phyloP scores from a whole-genome alignment of 352 stramenopile genomes.

The Pseudoperonospora humuli region DNA sequence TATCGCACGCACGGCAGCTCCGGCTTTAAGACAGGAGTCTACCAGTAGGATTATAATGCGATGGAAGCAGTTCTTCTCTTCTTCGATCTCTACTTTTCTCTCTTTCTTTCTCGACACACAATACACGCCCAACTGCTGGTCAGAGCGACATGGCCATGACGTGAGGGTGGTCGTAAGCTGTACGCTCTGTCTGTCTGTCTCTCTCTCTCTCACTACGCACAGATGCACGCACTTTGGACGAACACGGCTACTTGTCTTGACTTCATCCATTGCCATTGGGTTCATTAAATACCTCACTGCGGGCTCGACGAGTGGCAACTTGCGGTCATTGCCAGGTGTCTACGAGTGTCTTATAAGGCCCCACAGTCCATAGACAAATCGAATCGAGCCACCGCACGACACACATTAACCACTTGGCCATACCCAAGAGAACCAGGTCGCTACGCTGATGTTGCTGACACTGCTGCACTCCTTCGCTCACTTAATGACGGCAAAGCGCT shows the following conservation, averaged over 20 bases:
- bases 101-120: constrained; percentile 9
- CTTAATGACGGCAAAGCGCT: constrained; percentile 62
- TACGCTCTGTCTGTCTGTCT: too few species aligned
- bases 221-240: constrained; percentile 10
- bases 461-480: constrained; percentile 10
- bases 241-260: constrained; percentile 26
- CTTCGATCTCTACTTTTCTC: constrained; percentile 17
- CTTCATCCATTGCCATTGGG: constrained; percentile 27
- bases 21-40: constrained; percentile 7
- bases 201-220: constrained; percentile 9
- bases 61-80: constrained; percentile 11
- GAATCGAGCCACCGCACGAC: not conserved
- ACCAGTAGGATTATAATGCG: constrained; percentile 4
- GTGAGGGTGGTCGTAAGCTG: constrained; percentile 5
- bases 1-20: constrained; percentile 3
- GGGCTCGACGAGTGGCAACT: constrained; percentile 15
- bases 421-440: constrained; percentile 19
- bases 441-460: constrained; percentile 17
- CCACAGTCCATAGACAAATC: not conserved
- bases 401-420: constrained; percentile 6
- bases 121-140: not conserved
- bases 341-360: constrained; percentile 1
- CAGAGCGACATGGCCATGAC: not conserved
- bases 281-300: constrained; percentile 36
- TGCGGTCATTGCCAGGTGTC: constrained; percentile 1